A percentile compares a stretch with the other conserved stretches of the same genome.
Conservation (phyloP, 2,329 filamentous ascomycete genomes). For the Paraphaeosphaeria minitans region DNA sequence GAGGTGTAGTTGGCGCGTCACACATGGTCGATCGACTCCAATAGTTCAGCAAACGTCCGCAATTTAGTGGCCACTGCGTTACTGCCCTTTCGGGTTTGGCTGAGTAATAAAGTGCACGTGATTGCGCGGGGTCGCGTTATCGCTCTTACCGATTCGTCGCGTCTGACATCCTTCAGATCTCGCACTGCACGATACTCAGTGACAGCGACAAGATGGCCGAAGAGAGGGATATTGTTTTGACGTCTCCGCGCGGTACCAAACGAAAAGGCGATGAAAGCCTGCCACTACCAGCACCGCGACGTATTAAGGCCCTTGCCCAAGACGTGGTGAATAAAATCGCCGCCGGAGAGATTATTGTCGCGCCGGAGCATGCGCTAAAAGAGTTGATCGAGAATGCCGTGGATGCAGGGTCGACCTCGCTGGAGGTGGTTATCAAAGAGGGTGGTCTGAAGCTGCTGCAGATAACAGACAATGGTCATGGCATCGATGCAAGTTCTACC, state of each 20-base stretch:
- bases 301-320: constrained; percentile 78
- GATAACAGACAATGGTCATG: constrained; percentile 96
- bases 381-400: constrained; percentile 97
- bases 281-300: constrained; percentile 45
- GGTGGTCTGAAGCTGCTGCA: constrained; percentile 93
- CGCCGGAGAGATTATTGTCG: constrained; percentile 96
- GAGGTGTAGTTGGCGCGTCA: not conserved
- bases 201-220: constrained; percentile 29
- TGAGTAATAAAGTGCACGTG: constrained; percentile 16
- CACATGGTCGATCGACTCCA: not conserved
- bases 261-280: constrained; percentile 43
- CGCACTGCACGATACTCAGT: constrained; percentile 1
- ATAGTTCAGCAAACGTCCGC: not conserved
- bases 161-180: constrained; percentile 8
- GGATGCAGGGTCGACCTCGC: constrained; percentile 89
- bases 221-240: constrained; percentile 34
- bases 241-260: constrained; percentile 43
- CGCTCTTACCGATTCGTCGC: constrained; percentile 17
- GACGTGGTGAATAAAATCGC: constrained; percentile 99
- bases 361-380: constrained; percentile 93
- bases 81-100: no score
- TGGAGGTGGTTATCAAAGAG: constrained; percentile 93
- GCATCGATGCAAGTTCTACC: constrained; percentile 74
- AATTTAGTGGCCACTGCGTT: not conserved
- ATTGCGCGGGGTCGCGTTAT: constrained; percentile 29